Conservation (phyloP, 1,139 yeast genomes). For the Geotrichum australiense region DNA sequence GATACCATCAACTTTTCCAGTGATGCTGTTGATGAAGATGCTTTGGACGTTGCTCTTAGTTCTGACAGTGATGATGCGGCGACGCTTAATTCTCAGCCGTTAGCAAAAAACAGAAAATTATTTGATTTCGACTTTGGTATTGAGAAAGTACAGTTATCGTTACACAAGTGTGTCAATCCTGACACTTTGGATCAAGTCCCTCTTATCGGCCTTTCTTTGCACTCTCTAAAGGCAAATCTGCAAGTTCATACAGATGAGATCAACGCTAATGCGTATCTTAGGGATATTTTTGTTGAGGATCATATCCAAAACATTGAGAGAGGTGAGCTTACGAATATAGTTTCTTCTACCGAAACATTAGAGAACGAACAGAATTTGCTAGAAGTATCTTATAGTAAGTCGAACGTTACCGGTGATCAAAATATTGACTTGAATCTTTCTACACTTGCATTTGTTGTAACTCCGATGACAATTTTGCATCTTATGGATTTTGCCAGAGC, state of each 20-base stretch:
- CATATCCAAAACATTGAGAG: slow-evolving; percentile 58
- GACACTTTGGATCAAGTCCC: slow-evolving; percentile 55
- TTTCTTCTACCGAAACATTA: slow-evolving; percentile 46
- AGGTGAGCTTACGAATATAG: slow-evolving; percentile 57
- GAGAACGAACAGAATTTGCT: slow-evolving; percentile 44
- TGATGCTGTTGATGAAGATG: slow-evolving; percentile 20
- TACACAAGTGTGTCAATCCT: slow-evolving; percentile 62
- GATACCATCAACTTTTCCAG: slow-evolving; percentile 2
- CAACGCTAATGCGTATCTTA: slow-evolving; percentile 56
- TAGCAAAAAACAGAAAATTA: slow-evolving; percentile 38
- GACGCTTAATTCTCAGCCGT: slow-evolving; percentile 1
- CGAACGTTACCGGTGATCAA: slow-evolving; percentile 55
- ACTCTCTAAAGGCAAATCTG: slow-evolving; percentile 51
- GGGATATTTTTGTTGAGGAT: slow-evolving; percentile 66
- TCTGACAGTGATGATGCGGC: slow-evolving; percentile 4
- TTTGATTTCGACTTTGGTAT: slow-evolving; percentile 69
- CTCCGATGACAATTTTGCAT: slow-evolving; percentile 71
- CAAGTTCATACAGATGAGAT: slow-evolving; percentile 53
- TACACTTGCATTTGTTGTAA: slow-evolving; percentile 65
- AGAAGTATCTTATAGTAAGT: slow-evolving; percentile 46
- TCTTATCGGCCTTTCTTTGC: slow-evolving; percentile 66
- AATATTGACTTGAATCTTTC: slow-evolving; percentile 65
- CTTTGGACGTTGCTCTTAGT: slow-evolving; percentile 1
- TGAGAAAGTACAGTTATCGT: slow-evolving; percentile 52
- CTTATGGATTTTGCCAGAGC: slow-evolving; percentile 72